Evolutionary conservation across 2,329 filamentous ascomycete species (phyloP), one percentile per base, ranked within the genome.

Genomic region (Fusarium sp.): DNA sequence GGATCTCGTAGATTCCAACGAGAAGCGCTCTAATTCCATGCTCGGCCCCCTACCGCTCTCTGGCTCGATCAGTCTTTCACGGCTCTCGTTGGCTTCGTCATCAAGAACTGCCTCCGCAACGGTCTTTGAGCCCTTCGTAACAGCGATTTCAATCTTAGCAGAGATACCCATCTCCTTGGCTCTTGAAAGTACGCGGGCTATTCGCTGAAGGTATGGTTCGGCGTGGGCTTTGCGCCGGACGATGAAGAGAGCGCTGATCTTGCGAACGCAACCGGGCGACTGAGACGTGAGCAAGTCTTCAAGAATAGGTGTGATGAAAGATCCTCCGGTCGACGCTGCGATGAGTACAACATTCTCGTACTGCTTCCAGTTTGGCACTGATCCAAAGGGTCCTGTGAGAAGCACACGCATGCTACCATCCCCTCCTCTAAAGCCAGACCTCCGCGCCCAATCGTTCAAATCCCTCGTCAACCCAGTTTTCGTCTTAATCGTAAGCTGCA

Each of bases 131-230:
- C 61, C 61, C 26, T 65, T 52, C 1, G 73, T 75, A 1, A 75
- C 24, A 2, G 73, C 73, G 14, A 75, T 67, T n/a, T 74, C 57
- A 13, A 75, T 38, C 9, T 61, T 69, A 5, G 61, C 62, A 3
- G 71, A 68, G 7, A 75, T 63, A 0, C 71, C 73, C 65, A 74
- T 71, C 21, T 67, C 68, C 31, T 74, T 75, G 2, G 71, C 71
- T 6, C 69, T 57, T 2, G 65, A 70, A 0, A 73, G n/a, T 1
- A 62, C 42, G 1, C 34, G 43, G 3, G 63, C 62, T 24, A 75
- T 49, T 3, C 51, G 59, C 14, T 73, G 43, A 10, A 75, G 55
- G 34, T 74, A 75, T 0, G 70, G 69, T 0, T 72, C 54, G 0
- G 59, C 67, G 11, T 75, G 73, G 2, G 65, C 59, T 40, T 55